Evolutionary conservation across 148 eudicot genomes (phyloP), one percentile per base, ranked within the genome.

Genomic region (Simmondsia chinensis): DNA sequence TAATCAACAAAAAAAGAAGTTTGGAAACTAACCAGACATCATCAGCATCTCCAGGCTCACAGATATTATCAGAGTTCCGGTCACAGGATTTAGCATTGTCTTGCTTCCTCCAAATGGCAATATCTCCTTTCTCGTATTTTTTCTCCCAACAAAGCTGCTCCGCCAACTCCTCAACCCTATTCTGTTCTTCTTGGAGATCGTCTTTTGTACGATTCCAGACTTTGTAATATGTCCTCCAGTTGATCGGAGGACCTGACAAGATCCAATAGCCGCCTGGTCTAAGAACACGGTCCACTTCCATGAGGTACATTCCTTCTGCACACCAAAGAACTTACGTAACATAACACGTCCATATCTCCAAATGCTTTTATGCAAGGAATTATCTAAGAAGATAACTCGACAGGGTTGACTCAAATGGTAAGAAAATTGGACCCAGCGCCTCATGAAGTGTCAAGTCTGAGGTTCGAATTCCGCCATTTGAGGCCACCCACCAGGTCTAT

Each of bases 181-280:
- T 62, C 39, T 83, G 87, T 61, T 83, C 94, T 17, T 65, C 80
- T 55, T 60, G 35, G 34, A 63, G 58, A 4, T 83, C 94, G 28
- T 79, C 94, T 52, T 55, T 59, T 37, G 85, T 60, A 39, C 82
- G 69, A 45, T 80, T 63, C 94, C 94, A 84, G 29, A 72, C 61
- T 50, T 66, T 51, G 42, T 76, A 66, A 51, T 84, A 68, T 5
- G 72, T 72, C 66, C 66, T 78, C 79, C 79, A 82, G 27, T 78
- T 82, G 48, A 78, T 78, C 35, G 94, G 94, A 43, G 94, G 94
- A 28, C 94, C 94, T 19, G 94, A 78, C 50, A 82, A 56, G 42
- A 82, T 68, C 94, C 86, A 82, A 27, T 65, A 82, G 28, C 86
- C 94, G 47, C 94, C 94, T 39, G 86, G 94, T 70, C 87, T 59